phyloP scores from a whole-genome alignment of 2,329 filamentous ascomycete genomes.

The Pochonia chlamydosporia region DNA sequence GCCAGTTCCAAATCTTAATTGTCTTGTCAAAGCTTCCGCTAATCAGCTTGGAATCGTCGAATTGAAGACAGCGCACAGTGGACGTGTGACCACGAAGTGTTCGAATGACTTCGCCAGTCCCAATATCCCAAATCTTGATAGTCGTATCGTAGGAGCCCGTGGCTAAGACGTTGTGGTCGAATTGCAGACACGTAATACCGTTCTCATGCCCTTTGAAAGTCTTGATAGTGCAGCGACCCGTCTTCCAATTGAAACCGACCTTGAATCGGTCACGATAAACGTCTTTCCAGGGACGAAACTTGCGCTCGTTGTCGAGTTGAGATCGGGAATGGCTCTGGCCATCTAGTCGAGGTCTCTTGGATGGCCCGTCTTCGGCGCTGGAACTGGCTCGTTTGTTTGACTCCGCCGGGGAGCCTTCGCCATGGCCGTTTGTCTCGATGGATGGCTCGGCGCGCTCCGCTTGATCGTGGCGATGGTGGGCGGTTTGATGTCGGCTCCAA shows the following conservation, averaged over 20 bases:
- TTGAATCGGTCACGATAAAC: slow-evolving; percentile 95
- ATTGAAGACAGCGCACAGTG: slow-evolving; percentile 84
- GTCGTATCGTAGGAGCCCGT: slow-evolving; percentile 94
- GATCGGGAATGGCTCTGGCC: slow-evolving; percentile 20
- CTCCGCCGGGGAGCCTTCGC: slow-evolving; percentile 14
- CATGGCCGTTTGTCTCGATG: slow-evolving; percentile 16
- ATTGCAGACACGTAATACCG: slow-evolving; percentile 49
- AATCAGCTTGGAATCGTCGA: slow-evolving; percentile 86
- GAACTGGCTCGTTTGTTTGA: slow-evolving; percentile 28
- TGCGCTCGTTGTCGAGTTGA: slow-evolving; percentile 37
- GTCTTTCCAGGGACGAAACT: slow-evolving; percentile 79
- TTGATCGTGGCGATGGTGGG: slow-evolving; percentile 12
- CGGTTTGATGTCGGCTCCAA: slow-evolving; percentile 70
- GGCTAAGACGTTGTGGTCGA: slow-evolving; percentile 85
- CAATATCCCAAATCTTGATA: slow-evolving; percentile 93
- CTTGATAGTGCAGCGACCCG: slow-evolving; percentile 79
- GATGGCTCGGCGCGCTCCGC: slow-evolving; percentile 14
- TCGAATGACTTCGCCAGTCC: slow-evolving; percentile 79
- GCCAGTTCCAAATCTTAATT: slow-evolving; percentile 95
- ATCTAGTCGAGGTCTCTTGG: slow-evolving; percentile 28
- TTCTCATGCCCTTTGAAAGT: slow-evolving; percentile 83
- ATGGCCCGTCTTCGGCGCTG: slow-evolving; percentile 21
- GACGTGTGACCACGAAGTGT: slow-evolving; percentile 77
- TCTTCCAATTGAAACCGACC: slow-evolving; percentile 96
- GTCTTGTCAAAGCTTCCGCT: slow-evolving; percentile 84